Evolutionary conservation across 139 green algal species (phyloP), one percentile per base, ranked within the genome.

Genomic region (Choricystis sp.): DNA sequence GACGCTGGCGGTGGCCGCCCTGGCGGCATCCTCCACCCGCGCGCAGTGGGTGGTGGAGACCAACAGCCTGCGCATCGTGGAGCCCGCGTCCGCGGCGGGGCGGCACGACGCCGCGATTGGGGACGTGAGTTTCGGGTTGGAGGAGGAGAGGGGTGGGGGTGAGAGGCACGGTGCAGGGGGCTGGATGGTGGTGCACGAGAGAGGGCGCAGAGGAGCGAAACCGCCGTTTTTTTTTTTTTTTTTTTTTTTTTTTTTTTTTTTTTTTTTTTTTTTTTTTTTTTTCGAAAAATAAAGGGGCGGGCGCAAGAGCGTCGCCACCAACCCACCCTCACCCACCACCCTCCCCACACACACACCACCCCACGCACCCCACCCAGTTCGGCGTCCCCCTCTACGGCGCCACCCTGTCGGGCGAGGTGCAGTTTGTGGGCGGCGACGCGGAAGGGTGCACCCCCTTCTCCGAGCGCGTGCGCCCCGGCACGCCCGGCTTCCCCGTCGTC

Each of bases 311-410:
- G n/a, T n/a, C n/a, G n/a, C n/a, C n/a, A n/a, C n/a, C 40, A 9
- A 16, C 40, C 16, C 40, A 52, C 9, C 25, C 25, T 31, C 5
- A 59, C 56, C 4, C n/a, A 26, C 27, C n/a, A 21, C 16, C 3
- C 48, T 31, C 24, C 19, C 25, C 61, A 5, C 25, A 58, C 26
- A 60, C 56, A 3, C 16, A 19, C 20, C 16, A 4, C 26, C 16
- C 61, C 19, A 55, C 49, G 9, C 56, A 62, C 27, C 56, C 23
- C 16, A 48, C 19, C 27, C 64, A 77, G 70, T 90, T 90, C 70
- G 83, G 83, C 0, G 70, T 84, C 2, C 81, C 83, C 3, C 64
- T 85, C 20, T 90, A 90, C 68, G 83, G 83, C 0, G 83, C 52
- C 19, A 77, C 62, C 19, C 58, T 90, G 27, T 30, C 52, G 0